These are phyloP conservation scores for Podaxis sp. DNA, from an alignment of 768 basidiomycete species.

Conservation along the genomic window DNA sequence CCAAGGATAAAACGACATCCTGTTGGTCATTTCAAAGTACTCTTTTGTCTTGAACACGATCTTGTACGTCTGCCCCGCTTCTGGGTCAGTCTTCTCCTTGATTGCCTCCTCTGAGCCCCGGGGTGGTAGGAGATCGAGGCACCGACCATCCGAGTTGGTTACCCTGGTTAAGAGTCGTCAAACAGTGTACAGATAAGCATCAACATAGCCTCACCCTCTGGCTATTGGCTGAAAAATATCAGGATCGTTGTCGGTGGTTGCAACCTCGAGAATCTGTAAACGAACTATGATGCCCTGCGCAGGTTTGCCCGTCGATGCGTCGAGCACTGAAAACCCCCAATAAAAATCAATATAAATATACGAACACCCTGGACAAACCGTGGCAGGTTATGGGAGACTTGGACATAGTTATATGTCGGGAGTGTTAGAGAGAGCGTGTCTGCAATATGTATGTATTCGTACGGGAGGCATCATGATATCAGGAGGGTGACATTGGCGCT, in stretches of 20 bases:
- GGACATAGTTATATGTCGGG: constrained; percentile 25
- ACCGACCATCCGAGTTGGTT: constrained; percentile 83
- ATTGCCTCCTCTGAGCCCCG: constrained; percentile 39
- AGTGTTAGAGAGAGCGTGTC: not conserved
- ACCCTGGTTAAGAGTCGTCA: constrained; percentile 34
- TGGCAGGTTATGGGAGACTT: constrained; percentile 92
- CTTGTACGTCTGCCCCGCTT: constrained; percentile 68
- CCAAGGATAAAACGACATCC: constrained; percentile 83
- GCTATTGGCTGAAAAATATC: constrained; percentile 52
- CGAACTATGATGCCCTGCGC: constrained; percentile 63
- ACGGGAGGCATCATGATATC: not conserved
- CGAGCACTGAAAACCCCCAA: constrained; percentile 56
- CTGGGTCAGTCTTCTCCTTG: constrained; percentile 39
- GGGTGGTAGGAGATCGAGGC: constrained; percentile 66
- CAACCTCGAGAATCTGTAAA: constrained; percentile 48
- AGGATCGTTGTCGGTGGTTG: constrained; percentile 25
- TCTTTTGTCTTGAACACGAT: constrained; percentile 79
- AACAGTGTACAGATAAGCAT: not conserved
- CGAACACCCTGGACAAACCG: constrained; percentile 38
- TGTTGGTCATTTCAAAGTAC: constrained; percentile 65
- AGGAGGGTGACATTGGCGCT: not conserved
- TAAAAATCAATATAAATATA: not conserved
- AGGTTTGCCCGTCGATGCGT: constrained; percentile 80
- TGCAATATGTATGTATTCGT: not conserved
- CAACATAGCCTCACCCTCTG: constrained; percentile 46